A percentile compares a stretch with the other conserved stretches of the same genome.
Evolutionary conservation across 1,284 basidiomycete species (phyloP).

Genomic region (Irpex sp.): DNA sequence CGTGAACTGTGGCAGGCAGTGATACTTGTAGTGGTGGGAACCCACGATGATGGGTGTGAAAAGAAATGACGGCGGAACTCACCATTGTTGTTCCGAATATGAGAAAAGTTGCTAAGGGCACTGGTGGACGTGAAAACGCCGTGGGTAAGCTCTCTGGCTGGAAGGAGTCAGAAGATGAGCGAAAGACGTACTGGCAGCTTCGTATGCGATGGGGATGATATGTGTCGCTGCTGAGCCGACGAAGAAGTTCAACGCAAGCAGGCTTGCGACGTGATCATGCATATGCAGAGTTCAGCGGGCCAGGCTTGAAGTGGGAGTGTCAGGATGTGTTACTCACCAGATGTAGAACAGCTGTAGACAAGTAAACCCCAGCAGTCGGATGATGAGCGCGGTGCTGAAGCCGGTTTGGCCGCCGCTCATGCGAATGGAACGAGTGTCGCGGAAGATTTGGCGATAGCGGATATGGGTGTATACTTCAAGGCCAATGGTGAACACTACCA

Average conservation of each 20-base stretch:
- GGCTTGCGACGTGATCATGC: conserved; percentile 4
- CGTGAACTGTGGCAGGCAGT: background rate
- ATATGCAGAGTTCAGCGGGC: background rate
- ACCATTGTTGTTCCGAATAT: conserved; percentile 13
- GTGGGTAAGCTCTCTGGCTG: background rate
- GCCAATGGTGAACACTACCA: conserved; percentile 14
- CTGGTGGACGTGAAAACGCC: conserved; percentile 4
- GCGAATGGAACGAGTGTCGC: background rate
- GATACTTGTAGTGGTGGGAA: background rate
- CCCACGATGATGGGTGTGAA: background rate
- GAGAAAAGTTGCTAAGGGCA: conserved; percentile 17
- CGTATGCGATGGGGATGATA: conserved; percentile 17
- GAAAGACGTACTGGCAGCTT: conserved; percentile 18
- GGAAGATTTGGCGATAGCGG: conserved; percentile 13
- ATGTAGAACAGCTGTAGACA: conserved; percentile 19
- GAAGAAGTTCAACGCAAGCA: conserved; percentile 15
- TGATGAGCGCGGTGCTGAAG: conserved; percentile 11
- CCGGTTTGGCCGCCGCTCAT: background rate
- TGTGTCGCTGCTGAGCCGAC: conserved; percentile 11
- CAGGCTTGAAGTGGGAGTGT: background rate
- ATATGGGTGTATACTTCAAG: conserved; percentile 18
- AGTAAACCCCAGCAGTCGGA: conserved; percentile 19
- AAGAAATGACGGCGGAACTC: background rate
- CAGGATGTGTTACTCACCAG: conserved; percentile 13
- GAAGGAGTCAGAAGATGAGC: background rate